Percentiles rank a stretch among this genome's conserved stretches.
Conservation (phyloP, 2,329 filamentous ascomycete species). For the Alternaria ventricosa region DNA sequence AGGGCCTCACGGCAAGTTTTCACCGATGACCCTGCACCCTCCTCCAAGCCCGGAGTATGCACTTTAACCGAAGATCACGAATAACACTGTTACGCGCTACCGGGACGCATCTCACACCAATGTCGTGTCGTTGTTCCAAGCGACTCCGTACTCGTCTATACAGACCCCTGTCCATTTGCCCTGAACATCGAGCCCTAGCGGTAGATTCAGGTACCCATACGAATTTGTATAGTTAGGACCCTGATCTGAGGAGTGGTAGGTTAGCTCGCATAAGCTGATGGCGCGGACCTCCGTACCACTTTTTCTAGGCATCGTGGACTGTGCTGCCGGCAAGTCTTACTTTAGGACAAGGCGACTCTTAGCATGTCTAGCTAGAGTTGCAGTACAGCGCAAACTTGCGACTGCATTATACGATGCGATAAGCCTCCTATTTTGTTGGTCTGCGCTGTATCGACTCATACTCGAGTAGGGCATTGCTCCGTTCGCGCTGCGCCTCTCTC, state of each 20-base stretch:
- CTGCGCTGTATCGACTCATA: neutral
- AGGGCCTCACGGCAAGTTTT: neutral
- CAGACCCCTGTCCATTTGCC: constrained; percentile 23
- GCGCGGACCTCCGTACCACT: constrained; percentile 5
- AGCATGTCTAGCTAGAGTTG: neutral
- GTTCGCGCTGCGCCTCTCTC: neutral
- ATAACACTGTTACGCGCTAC: neutral
- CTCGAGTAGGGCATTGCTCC: neutral
- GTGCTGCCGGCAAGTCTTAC: neutral
- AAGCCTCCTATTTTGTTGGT: neutral
- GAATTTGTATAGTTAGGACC: neutral
- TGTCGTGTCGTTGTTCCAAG: neutral
- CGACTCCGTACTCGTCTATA: constrained; percentile 5
- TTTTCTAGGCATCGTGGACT: constrained; percentile 17
- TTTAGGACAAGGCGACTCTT: neutral
- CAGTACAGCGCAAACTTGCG: neutral
- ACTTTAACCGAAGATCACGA: neutral
- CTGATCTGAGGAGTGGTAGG: neutral
- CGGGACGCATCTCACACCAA: neutral
- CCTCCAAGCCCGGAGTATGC: neutral
- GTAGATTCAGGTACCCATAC: neutral
- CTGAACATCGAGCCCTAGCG: constrained; percentile 20
- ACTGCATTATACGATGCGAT: neutral
- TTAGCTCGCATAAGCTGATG: neutral
- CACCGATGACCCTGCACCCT: neutral